A percentile compares a stretch with the other conserved stretches of the same genome.
These are phyloP conservation scores for Rhizopus delemar DNA, from an alignment of 371 early-diverging fungal species.

Conservation along the genomic window DNA sequence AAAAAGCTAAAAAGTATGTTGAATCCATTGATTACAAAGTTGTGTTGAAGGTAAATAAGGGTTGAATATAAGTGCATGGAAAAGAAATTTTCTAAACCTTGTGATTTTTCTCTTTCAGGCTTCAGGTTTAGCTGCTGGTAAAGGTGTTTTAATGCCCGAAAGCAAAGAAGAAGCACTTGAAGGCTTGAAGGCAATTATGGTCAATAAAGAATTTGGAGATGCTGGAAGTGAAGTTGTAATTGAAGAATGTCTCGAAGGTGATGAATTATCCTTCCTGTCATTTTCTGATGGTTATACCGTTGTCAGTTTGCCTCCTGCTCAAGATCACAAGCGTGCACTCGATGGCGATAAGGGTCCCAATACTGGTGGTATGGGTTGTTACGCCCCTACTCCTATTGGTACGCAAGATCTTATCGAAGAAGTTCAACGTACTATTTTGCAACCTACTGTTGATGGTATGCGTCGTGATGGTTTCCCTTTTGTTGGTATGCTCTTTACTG, in stretches of 20 bases:
- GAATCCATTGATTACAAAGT: slow-evolving; percentile 62
- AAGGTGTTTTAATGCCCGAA: slow-evolving; percentile 93
- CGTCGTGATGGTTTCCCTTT: slow-evolving; percentile 93
- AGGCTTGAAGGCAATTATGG: slow-evolving; percentile 87
- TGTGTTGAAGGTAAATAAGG: slow-evolving; percentile 68
- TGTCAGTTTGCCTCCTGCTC: slow-evolving; percentile 86
- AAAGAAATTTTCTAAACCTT: neutral
- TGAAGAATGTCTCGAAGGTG: slow-evolving; percentile 92
- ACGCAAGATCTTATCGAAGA: slow-evolving; percentile 71
- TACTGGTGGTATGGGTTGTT: slow-evolving; percentile 99
- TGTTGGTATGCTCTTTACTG: slow-evolving; percentile 96
- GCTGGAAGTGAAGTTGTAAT: slow-evolving; percentile 94
- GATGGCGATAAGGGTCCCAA: slow-evolving; percentile 95
- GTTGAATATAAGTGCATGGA: neutral
- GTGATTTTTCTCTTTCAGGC: slow-evolving; percentile 55
- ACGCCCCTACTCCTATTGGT: slow-evolving; percentile 93
- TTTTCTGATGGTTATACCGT: slow-evolving; percentile 97
- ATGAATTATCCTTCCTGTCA: slow-evolving; percentile 90
- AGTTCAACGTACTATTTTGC: slow-evolving; percentile 79
- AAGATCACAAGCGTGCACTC: slow-evolving; percentile 95
- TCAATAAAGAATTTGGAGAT: slow-evolving; percentile 82
- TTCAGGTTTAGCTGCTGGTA: slow-evolving; percentile 96
- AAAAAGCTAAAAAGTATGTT: slow-evolving; percentile 75
- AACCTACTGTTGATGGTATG: slow-evolving; percentile 95
- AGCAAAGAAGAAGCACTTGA: slow-evolving; percentile 84